Percentiles rank a stretch among this genome's conserved stretches.
These are phyloP conservation scores for Wickerhamomyces hampshirensis DNA, from an alignment of 805 yeast genomes.

Conservation along the genomic window DNA sequence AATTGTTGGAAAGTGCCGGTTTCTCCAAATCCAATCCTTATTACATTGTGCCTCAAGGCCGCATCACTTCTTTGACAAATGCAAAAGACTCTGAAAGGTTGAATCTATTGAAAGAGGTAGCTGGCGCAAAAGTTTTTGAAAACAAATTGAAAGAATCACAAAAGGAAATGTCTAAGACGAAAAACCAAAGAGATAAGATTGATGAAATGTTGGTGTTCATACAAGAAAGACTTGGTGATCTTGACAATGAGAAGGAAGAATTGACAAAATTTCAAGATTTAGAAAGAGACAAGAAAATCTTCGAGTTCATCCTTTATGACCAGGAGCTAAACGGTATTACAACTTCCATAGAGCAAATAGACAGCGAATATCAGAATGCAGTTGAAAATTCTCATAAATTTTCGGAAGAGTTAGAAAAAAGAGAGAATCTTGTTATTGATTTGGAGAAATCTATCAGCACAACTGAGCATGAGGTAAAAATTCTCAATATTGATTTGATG, in stretches of 20 bases:
- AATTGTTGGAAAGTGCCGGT: slow-evolving; percentile 85
- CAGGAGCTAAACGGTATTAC: slow-evolving; percentile 66
- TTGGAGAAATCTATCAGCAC: slow-evolving; percentile 42
- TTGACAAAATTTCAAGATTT: slow-evolving; percentile 62
- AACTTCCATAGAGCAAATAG: slow-evolving; percentile 55
- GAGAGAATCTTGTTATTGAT: slow-evolving; percentile 48
- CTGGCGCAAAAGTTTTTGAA: slow-evolving; percentile 93
- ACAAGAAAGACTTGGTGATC: slow-evolving; percentile 66
- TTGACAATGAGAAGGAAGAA: slow-evolving; percentile 76
- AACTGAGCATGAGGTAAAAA: slow-evolving; percentile 43
- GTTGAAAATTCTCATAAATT: slow-evolving; percentile 50
- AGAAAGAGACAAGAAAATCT: slow-evolving; percentile 62
- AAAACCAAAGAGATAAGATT: slow-evolving; percentile 63
- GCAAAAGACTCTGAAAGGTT: slow-evolving; percentile 84
- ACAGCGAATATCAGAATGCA: slow-evolving; percentile 47
- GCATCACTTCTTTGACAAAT: slow-evolving; percentile 81
- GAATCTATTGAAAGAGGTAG: slow-evolving; percentile 78
- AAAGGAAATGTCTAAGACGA: slow-evolving; percentile 74
- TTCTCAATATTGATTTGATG: slow-evolving; percentile 51
- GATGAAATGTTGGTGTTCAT: slow-evolving; percentile 69
- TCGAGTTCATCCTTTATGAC: slow-evolving; percentile 72
- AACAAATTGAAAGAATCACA: slow-evolving; percentile 69
- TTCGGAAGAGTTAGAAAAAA: slow-evolving; percentile 50
- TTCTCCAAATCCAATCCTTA: slow-evolving; percentile 88
- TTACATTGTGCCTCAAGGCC: slow-evolving; percentile 96